These are phyloP conservation scores for Gardenia jasminoides DNA, from an alignment of 257 asterid genomes.

Conservation along the genomic window DNA sequence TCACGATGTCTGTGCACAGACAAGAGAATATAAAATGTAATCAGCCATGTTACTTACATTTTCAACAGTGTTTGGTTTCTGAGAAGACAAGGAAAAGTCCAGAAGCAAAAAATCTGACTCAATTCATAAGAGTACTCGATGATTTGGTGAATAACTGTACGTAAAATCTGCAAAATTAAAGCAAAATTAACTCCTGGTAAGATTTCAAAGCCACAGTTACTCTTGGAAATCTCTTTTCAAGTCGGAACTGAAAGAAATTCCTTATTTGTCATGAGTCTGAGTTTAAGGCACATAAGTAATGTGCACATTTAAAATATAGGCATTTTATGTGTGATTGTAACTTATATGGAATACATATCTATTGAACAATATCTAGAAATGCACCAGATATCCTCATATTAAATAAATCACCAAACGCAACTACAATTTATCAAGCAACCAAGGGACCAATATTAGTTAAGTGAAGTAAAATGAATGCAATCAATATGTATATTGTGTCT, in stretches of 20 bases:
- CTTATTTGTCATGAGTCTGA: not conserved
- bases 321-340: not conserved
- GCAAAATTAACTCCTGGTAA: not conserved
- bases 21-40: too few species aligned
- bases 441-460: not conserved
- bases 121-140: not conserved
- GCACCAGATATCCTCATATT: not conserved
- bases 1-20: not conserved
- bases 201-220: not conserved
- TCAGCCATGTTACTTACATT: not conserved
- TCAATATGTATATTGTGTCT: too few species aligned
- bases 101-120: not conserved
- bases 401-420: not conserved
- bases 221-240: not conserved
- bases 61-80: not conserved
- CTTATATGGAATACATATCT: not conserved
- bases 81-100: not conserved
- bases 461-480: too few species aligned
- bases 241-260: not conserved
- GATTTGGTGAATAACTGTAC: not conserved
- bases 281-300: too few species aligned
- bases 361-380: not conserved
- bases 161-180: not conserved
- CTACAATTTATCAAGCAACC: not conserved
- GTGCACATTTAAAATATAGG: not conserved